Percentiles rank a stretch among this genome's conserved stretches.
These are phyloP conservation scores for Phytophthora chlamydospora DNA, from an alignment of 352 stramenopile species.

Conservation along the genomic window DNA sequence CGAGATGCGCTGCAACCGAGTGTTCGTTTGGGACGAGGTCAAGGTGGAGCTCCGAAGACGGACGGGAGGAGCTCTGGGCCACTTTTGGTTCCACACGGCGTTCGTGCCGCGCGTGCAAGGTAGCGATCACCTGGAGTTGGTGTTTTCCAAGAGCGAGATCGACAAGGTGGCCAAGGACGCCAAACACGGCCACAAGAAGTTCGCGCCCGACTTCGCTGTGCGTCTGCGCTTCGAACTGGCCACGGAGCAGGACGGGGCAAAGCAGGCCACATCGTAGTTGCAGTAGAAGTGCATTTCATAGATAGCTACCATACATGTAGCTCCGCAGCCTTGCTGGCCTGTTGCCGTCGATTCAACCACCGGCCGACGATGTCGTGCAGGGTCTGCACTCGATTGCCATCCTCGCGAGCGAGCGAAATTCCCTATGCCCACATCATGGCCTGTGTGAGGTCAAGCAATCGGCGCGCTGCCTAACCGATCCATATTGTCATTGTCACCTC, in stretches of 20 bases:
- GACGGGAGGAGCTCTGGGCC: conserved; percentile 46
- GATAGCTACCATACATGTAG: conserved; percentile 1
- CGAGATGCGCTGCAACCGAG: conserved; percentile 48
- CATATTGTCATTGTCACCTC: background rate
- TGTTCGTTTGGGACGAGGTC: conserved; percentile 71
- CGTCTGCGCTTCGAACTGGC: conserved; percentile 55
- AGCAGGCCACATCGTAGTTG: background rate
- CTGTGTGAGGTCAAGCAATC: conserved; percentile 2
- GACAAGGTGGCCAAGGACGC: conserved; percentile 74
- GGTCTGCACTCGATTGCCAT: background rate
- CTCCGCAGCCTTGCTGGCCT: background rate
- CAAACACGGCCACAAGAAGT: conserved; percentile 76
- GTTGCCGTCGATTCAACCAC: conserved; percentile 16
- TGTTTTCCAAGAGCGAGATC: conserved; percentile 64
- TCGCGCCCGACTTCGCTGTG: conserved; percentile 52
- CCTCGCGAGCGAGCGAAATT: conserved; percentile 7
- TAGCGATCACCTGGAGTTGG: conserved; percentile 37
- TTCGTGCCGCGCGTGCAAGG: conserved; percentile 44
- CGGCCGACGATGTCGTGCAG: conserved; percentile 1
- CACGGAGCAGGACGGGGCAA: conserved; percentile 35
- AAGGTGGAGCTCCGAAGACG: conserved; percentile 57
- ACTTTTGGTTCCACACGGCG: conserved; percentile 85
- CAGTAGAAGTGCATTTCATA: conserved; percentile 7
- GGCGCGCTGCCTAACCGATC: background rate
- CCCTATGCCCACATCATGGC: conserved; percentile 3